Conservation (phyloP, 2,329 filamentous ascomycete species). For the Exophiala phaeomuriformis region DNA sequence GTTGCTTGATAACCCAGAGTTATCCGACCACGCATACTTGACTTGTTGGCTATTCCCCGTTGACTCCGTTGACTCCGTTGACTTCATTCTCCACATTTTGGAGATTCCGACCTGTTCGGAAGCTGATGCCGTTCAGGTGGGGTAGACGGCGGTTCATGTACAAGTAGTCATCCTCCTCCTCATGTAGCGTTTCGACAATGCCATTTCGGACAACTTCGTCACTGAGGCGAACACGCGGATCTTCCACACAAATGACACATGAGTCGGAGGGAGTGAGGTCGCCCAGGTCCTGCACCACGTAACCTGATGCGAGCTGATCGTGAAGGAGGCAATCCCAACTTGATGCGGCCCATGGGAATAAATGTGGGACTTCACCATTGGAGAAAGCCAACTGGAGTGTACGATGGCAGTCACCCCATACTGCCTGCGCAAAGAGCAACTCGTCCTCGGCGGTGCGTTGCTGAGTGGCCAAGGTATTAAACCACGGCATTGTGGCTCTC, state of each 20-base stretch:
- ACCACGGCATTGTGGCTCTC: neutral
- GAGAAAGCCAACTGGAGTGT: slow-evolving; percentile 3
- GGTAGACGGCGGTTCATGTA: neutral
- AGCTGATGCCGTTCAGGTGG: neutral
- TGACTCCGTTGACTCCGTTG: too few relatives aligned
- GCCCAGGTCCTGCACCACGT: slow-evolving; percentile 8
- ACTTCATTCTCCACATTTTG: neutral
- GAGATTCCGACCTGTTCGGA: neutral
- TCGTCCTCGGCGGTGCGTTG: neutral
- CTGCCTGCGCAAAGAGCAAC: neutral
- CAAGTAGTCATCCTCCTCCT: slow-evolving; percentile 3
- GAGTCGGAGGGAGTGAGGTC: neutral
- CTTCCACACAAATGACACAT: neutral
- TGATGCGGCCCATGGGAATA: neutral
- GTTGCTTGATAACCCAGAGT: too few relatives aligned
- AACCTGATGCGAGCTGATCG: neutral
- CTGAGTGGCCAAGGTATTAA: neutral
- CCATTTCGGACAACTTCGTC: slow-evolving; percentile 1
- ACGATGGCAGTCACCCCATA: slow-evolving; percentile 5
- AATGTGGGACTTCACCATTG: neutral
- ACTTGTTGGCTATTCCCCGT: too few relatives aligned
- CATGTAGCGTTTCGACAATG: neutral
- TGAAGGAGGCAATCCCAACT: slow-evolving; percentile 6
- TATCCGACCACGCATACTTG: too few relatives aligned
- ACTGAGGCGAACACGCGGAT: neutral